These are phyloP conservation scores for Leccinum colubrinum DNA, from an alignment of 1,284 basidiomycete species.

Conservation along the genomic window DNA sequence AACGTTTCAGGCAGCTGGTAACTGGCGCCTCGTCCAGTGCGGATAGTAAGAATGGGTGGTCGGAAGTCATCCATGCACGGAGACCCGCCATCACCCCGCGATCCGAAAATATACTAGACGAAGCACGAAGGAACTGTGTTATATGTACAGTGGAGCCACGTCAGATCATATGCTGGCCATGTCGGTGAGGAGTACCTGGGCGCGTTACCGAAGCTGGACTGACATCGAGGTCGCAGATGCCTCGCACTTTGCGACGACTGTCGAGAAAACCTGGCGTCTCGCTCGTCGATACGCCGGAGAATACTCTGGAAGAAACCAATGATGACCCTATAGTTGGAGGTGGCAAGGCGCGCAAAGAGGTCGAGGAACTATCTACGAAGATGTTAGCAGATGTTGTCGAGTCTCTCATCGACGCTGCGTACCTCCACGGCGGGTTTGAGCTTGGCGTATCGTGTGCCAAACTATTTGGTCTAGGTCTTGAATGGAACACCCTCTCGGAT, in stretches of 20 bases:
- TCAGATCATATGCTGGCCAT: constrained; percentile 78
- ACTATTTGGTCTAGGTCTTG: too few species aligned
- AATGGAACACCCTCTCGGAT: too few species aligned
- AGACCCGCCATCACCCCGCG: constrained; percentile 13
- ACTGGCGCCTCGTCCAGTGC: constrained; percentile 10
- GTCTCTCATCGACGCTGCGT: too few species aligned
- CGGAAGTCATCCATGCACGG: constrained; percentile 24
- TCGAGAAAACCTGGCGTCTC: constrained; percentile 63
- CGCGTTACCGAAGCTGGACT: constrained; percentile 2
- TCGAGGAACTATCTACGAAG: too few species aligned
- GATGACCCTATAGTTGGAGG: too few species aligned
- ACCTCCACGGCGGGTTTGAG: too few species aligned
- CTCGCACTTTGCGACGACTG: constrained; percentile 73
- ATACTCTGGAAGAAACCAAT: too few species aligned
- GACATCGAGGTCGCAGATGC: constrained; percentile 43
- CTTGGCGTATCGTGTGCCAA: too few species aligned
- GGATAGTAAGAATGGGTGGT: constrained; percentile 24
- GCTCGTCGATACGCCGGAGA: constrained; percentile 35
- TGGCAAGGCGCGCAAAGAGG: too few species aligned
- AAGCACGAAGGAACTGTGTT: constrained; percentile 55
- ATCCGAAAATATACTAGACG: constrained; percentile 27
- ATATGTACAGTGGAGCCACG: constrained; percentile 69
- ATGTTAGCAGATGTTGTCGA: too few species aligned
- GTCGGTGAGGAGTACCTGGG: constrained; percentile 48
- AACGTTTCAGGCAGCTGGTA: constrained; percentile 41